A percentile compares a stretch with the other conserved stretches of the same genome.
phyloP scores from a whole-genome alignment of 257 asterid species.

The Marsdenia floribunda region DNA sequence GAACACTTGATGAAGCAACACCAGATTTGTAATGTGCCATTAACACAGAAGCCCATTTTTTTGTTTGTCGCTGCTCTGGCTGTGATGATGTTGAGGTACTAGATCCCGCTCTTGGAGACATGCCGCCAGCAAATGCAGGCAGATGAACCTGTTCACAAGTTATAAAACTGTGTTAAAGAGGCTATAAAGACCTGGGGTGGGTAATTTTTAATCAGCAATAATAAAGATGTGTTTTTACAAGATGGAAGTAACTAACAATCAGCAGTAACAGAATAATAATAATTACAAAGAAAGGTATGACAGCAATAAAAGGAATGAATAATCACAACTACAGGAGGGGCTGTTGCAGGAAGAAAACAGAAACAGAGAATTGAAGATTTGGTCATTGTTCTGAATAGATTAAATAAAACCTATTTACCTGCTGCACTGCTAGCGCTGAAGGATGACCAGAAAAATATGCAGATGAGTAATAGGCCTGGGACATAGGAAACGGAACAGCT shows the following conservation, averaged over 20 bases:
- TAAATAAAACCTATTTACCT: constrained; percentile 32
- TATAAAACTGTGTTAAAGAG: constrained; percentile 1
- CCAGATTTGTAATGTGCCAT: constrained; percentile 30
- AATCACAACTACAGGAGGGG: not conserved
- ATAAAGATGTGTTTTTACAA: not conserved
- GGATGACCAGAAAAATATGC: constrained; percentile 27
- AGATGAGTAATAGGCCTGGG: constrained; percentile 45
- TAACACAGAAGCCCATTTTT: constrained; percentile 31
- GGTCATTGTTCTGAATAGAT: not conserved
- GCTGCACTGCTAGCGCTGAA: constrained; percentile 43
- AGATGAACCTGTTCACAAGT: constrained; percentile 37
- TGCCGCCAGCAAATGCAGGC: constrained; percentile 36
- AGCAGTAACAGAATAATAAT: not conserved
- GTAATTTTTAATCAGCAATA: not conserved
- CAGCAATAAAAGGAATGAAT: not conserved
- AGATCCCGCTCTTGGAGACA: not conserved
- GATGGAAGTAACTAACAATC: not conserved
- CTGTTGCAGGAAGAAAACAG: not conserved
- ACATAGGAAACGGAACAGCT: constrained; percentile 26
- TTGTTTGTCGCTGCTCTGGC: constrained; percentile 25
- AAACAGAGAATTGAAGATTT: constrained; percentile 1
- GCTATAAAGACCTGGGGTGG: not conserved
- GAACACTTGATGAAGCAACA: constrained; percentile 22
- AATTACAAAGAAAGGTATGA: not conserved
- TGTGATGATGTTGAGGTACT: constrained; percentile 25